Evolutionary conservation across 441 rosid species (phyloP).

Genomic region (Theobroma grandiflorum): DNA sequence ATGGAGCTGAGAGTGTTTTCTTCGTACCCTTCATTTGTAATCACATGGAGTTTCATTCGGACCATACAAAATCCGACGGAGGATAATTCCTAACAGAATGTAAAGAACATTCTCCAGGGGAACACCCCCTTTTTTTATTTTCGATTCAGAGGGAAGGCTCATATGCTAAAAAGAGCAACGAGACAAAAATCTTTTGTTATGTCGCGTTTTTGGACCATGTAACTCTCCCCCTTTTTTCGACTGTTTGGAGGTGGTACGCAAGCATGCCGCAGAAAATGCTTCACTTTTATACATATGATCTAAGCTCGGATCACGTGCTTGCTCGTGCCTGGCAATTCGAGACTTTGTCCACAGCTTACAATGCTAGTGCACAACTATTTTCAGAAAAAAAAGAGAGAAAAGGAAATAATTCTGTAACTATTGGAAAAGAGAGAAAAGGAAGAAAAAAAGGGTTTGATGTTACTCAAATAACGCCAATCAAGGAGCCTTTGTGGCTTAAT

Average conservation of each 20-base stretch:
- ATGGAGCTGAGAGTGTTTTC: neutral
- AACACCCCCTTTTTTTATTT: neutral
- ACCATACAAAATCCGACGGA: neutral
- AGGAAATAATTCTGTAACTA: no score
- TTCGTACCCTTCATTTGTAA: neutral
- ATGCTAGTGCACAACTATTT: neutral
- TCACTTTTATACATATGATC: neutral
- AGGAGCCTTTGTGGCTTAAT: conserved; percentile 23
- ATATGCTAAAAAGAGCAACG: neutral
- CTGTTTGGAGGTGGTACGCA: neutral
- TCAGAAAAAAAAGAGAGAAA: neutral
- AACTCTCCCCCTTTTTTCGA: neutral
- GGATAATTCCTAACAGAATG: neutral
- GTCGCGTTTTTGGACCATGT: neutral
- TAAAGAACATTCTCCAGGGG: neutral
- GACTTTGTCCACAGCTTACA: neutral
- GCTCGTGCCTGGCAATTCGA: neutral
- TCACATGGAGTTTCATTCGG: neutral
- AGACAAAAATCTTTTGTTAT: neutral
- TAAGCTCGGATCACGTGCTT: conserved; percentile 14
- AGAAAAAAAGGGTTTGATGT: neutral
- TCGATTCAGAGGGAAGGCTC: neutral
- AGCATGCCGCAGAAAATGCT: neutral
- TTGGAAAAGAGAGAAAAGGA: no score
- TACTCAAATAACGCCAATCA: conserved; percentile 33